Conservation (phyloP, 2,329 filamentous ascomycete species). For the Trichoderma asperellum region DNA sequence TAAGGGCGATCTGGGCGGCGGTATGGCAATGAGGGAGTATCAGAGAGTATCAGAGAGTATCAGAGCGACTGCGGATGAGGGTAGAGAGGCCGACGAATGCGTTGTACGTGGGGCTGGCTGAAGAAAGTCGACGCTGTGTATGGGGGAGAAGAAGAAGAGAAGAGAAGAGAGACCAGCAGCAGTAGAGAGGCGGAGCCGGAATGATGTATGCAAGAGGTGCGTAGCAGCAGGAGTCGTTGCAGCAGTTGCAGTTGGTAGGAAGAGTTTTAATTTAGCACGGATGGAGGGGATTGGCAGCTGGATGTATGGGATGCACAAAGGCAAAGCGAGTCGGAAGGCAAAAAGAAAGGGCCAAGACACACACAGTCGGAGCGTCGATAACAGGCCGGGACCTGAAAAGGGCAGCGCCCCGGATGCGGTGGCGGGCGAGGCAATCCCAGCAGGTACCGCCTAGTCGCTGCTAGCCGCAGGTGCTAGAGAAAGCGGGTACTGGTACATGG, state of each 20-base stretch:
- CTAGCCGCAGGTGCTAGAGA: too few relatives aligned
- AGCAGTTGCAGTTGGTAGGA: neutral
- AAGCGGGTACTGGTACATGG: neutral
- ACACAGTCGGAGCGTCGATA: neutral
- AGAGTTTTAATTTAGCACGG: neutral
- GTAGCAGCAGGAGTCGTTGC: neutral
- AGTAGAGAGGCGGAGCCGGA: neutral
- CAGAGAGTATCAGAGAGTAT: too few relatives aligned
- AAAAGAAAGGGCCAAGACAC: conserved; percentile 8
- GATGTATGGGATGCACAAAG: neutral
- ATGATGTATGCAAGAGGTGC: neutral
- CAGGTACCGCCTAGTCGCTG: neutral
- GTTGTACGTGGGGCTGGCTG: too few relatives aligned
- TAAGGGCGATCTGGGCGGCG: neutral
- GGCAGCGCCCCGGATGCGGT: conserved; percentile 21
- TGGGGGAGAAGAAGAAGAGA: neutral
- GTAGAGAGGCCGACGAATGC: neutral
- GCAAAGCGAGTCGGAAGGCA: conserved; percentile 10
- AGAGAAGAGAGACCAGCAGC: neutral
- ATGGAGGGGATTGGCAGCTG: neutral
- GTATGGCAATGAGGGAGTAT: too few relatives aligned
- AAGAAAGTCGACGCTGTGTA: neutral
- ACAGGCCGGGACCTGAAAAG: conserved; percentile 12
- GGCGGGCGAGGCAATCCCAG: conserved; percentile 18
- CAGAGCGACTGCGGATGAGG: neutral